Percentiles rank a stretch among this genome's conserved stretches.
These are phyloP conservation scores for Venturia pyrina DNA, from an alignment of 2,329 filamentous ascomycete genomes.

Conservation along the genomic window DNA sequence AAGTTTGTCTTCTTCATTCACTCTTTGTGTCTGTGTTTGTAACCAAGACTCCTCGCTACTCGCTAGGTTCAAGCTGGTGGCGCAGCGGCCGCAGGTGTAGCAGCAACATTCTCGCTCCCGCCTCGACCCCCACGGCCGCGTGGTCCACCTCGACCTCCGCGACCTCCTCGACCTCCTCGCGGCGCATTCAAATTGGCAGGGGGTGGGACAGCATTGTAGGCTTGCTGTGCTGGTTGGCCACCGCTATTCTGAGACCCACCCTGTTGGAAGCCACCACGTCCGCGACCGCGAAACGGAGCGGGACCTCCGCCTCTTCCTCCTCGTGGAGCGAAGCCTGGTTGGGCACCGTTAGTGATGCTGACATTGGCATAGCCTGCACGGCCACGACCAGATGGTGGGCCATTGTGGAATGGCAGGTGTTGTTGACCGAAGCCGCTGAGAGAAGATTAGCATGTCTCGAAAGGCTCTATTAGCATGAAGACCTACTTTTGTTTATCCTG, in stretches of 20 bases:
- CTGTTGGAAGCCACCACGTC: background rate
- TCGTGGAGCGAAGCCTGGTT: background rate
- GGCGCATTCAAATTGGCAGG: constrained; percentile 19
- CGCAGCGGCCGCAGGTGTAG: background rate
- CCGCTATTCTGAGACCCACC: background rate
- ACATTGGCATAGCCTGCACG: constrained; percentile 12
- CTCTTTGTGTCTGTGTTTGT: background rate
- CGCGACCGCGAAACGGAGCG: background rate
- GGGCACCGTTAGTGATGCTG: background rate
- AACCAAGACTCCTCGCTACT: background rate
- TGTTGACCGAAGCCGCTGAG: background rate
- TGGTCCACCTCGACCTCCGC: constrained; percentile 12
- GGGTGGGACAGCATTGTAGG: constrained; percentile 28
- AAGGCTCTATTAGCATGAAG: constrained; percentile 15
- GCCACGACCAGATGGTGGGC: constrained; percentile 8
- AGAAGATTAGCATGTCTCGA: constrained; percentile 17
- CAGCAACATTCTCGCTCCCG: background rate
- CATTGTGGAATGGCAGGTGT: constrained; percentile 5
- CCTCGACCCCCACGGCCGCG: constrained; percentile 13
- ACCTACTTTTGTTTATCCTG: background rate
- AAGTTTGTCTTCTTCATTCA: background rate
- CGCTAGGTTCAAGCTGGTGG: background rate
- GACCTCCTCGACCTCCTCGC: constrained; percentile 18
- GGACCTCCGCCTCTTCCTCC: background rate
- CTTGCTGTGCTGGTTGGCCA: constrained; percentile 12